Base-by-base conservation (phyloP, 78 protist species). In the Speleostelium caveatum region DNA sequence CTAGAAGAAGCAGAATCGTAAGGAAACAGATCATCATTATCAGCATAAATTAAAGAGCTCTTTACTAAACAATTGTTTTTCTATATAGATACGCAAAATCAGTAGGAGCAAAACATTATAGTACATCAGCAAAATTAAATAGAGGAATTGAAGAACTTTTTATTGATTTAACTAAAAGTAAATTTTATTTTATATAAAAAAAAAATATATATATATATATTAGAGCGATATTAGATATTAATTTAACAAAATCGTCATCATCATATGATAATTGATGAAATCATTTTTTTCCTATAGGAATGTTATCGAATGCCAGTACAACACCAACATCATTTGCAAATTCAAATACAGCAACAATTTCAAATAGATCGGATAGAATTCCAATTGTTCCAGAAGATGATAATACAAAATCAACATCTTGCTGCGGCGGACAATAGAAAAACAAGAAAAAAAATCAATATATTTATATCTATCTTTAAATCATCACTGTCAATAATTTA, bases 71-170 rank as follows among this genome's bases (percentile, higher is more conserved):
- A 61, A 16, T 32, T 30, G 32, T 61, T 24, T 32, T 1, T 24
- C 24, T 61, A 8, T 10, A 21, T 42, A 56, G 87, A 14, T 94
- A 89, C 33, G 96, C 96, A 19, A 77, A 63, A 30, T 78, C 87
- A 49, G 96, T 95, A 21, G 97, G 96, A 16, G 98, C 98, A 36
- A 30, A 21, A 33, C 97, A 95, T 94, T 86, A 94, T 69, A 53
- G 93, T 72, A 94, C 97, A 21, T 94, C 97, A 22, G 98, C 98
- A 8, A 96, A 96, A 67, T 58, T 73, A 33, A 90, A 91, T 83
- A 75, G 72, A 53, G 96, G 96, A 32, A 86, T 97, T 56, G 95
- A 93, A 60, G 98, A 97, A 2, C 24, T 85, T 22, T 95, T 97
- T 68, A 59, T 94, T 17, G 87, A 86, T 24, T 60, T 97, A 26